Evolutionary conservation across 164 flowering plant species (phyloP).

Genomic region (Magnolia sinica): DNA sequence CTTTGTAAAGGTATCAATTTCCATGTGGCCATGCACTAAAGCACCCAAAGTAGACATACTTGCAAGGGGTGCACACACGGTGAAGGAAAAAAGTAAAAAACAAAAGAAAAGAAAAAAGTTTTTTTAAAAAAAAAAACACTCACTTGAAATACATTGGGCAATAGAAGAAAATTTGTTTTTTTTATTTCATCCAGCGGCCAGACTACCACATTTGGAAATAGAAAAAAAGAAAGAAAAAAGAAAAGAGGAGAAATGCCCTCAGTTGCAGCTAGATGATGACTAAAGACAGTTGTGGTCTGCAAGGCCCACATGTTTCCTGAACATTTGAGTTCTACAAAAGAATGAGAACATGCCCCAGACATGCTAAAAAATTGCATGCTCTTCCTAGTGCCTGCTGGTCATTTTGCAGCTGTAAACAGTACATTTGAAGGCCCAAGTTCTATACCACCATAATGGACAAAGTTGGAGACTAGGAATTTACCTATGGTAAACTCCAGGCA

Average conservation of each 20-base stretch:
- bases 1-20: no score
- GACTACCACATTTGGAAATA: no score
- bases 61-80: no score
- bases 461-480: neutral
- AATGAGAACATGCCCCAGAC: neutral
- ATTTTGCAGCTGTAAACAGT: neutral
- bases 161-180: no score
- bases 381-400: neutral
- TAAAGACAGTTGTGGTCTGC: neutral
- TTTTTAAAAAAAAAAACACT: no score
- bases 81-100: no score
- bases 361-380: neutral
- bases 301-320: neutral
- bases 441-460: neutral
- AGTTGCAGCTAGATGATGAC: neutral
- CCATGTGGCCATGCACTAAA: no score
- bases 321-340: neutral
- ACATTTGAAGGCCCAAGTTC: neutral
- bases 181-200: no score
- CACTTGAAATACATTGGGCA: no score
- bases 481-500: neutral
- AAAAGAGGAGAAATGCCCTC: neutral
- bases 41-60: no score
- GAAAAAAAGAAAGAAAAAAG: neutral
- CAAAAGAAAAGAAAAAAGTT: no score